phyloP scores from a whole-genome alignment of 2,329 filamentous ascomycete species.

The Pseudogymnoascus sp. region DNA sequence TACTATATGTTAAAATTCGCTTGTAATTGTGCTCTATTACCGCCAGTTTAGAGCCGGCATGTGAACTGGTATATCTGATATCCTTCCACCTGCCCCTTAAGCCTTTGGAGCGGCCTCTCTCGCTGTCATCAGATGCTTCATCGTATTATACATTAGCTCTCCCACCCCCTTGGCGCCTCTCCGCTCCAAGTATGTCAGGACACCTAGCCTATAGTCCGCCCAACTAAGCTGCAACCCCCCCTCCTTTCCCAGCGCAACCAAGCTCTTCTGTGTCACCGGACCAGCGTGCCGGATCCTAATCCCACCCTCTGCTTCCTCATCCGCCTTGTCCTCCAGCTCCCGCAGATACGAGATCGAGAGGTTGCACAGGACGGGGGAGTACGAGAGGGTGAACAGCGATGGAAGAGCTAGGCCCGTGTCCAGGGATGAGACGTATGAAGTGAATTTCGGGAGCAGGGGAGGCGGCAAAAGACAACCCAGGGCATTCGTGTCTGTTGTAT shows the following conservation, averaged over 20 bases:
- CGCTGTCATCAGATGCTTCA: conserved; percentile 59
- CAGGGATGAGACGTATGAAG: conserved; percentile 41
- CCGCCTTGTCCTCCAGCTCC: conserved; percentile 48
- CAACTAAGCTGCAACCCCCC: conserved; percentile 61
- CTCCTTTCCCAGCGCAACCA: conserved; percentile 52
- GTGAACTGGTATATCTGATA: neutral
- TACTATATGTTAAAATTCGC: neutral
- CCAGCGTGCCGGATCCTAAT: conserved; percentile 50
- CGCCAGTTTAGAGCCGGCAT: neutral
- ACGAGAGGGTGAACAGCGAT: conserved; percentile 49
- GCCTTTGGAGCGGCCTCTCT: conserved; percentile 27
- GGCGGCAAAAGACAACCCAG: conserved; percentile 43
- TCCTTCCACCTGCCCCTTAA: neutral
- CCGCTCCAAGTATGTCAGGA: conserved; percentile 58
- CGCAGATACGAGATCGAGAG: conserved; percentile 48
- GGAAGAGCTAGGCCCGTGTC: conserved; percentile 40
- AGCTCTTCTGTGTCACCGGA: conserved; percentile 60
- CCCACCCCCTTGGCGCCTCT: conserved; percentile 58
- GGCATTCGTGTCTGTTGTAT: conserved; percentile 52
- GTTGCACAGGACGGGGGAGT: conserved; percentile 48
- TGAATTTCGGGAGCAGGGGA: conserved; percentile 36
- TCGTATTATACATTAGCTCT: conserved; percentile 70
- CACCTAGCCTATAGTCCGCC: conserved; percentile 67
- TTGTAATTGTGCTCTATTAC: neutral
- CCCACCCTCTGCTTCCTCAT: conserved; percentile 34